phyloP scores from a whole-genome alignment of 352 stramenopile species.

The Pythium graminicola region DNA sequence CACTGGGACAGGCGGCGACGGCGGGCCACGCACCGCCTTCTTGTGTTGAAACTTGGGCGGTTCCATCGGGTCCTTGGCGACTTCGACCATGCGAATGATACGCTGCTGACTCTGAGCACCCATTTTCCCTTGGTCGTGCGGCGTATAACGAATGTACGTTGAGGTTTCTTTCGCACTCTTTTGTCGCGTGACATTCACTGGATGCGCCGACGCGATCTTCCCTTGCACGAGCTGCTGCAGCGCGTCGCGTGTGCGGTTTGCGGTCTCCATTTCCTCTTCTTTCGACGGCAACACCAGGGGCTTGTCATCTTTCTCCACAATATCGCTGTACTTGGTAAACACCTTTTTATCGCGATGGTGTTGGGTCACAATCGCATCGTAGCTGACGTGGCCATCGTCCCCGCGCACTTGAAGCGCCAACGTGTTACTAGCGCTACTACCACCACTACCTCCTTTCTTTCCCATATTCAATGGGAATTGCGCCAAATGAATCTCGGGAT shows the following conservation, averaged over 20 bases:
- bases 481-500: conserved; percentile 97
- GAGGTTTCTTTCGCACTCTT: conserved; percentile 85
- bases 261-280: conserved; percentile 69
- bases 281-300: conserved; percentile 33
- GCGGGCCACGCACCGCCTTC: conserved; percentile 90
- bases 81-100: conserved; percentile 98
- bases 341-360: conserved; percentile 94
- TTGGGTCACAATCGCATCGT: conserved; percentile 97
- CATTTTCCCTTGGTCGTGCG: conserved; percentile 69
- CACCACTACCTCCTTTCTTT: conserved; percentile 74
- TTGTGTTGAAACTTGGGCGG: conserved; percentile 98
- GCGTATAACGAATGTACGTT: conserved; percentile 82
- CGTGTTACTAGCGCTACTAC: conserved; percentile 35
- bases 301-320: conserved; percentile 88
- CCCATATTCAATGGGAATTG: conserved; percentile 97
- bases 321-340: conserved; percentile 91
- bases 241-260: conserved; percentile 71
- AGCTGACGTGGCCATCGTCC: conserved; percentile 80
- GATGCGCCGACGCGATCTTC: conserved; percentile 87
- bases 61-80: conserved; percentile 98
- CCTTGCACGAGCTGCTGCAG: conserved; percentile 86
- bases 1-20: conserved; percentile 89
- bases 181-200: conserved; percentile 75
- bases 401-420: conserved; percentile 93
- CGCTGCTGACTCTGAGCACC: conserved; percentile 75